Conservation (phyloP, 2,329 filamentous ascomycete genomes). For the Gnomoniopsis sp. region DNA sequence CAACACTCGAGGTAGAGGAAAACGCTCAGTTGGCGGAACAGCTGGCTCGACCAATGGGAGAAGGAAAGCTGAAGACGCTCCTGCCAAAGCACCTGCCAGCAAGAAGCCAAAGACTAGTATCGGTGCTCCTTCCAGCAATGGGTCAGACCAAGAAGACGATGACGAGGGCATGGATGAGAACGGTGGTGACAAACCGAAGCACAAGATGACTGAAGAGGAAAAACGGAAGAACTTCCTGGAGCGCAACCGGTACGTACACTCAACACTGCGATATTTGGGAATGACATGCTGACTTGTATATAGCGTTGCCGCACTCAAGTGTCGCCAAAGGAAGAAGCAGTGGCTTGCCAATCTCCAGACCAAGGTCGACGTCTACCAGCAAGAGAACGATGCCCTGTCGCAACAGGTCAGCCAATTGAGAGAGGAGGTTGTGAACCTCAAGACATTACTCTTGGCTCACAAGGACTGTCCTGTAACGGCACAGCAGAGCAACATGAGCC, state of each 20-base stretch:
- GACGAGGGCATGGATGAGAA: constrained; percentile 55
- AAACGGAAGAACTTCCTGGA: constrained; percentile 98
- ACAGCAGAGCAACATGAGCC: constrained; percentile 66
- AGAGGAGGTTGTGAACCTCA: constrained; percentile 92
- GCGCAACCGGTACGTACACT: constrained; percentile 72
- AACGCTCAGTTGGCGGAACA: constrained; percentile 52
- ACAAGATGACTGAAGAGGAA: constrained; percentile 96
- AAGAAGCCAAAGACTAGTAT: constrained; percentile 69
- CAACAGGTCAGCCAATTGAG: constrained; percentile 79
- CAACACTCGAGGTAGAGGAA: constrained; percentile 63
- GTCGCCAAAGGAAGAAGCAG: constrained; percentile 96
- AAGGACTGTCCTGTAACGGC: constrained; percentile 88
- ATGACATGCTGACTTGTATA: background rate
- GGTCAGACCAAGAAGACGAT: constrained; percentile 35
- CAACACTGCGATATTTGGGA: constrained; percentile 13
- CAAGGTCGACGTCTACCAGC: constrained; percentile 90
- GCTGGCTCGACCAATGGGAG: constrained; percentile 57
- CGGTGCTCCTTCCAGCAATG: constrained; percentile 24
- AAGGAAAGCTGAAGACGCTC: constrained; percentile 71
- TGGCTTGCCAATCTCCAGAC: constrained; percentile 93
- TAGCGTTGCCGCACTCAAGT: constrained; percentile 94
- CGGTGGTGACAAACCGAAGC: constrained; percentile 58
- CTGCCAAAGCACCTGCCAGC: constrained; percentile 55
- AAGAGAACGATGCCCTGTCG: constrained; percentile 84
- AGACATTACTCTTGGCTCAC: constrained; percentile 87